These are phyloP conservation scores for Ustilago trichophora DNA, from an alignment of 1,284 basidiomycete species.

Conservation along the genomic window DNA sequence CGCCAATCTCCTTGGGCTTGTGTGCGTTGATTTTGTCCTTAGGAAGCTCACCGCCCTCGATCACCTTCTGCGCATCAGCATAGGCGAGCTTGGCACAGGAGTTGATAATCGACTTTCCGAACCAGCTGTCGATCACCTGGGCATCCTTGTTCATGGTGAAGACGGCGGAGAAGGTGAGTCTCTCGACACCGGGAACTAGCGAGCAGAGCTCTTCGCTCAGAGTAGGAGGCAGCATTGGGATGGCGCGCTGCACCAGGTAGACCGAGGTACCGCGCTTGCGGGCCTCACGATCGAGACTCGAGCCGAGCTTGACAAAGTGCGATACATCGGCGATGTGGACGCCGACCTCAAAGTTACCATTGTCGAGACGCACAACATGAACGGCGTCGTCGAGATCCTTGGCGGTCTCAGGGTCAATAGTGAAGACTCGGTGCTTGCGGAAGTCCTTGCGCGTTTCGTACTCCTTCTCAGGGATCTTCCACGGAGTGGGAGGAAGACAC, in stretches of 20 bases:
- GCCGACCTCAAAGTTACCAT: conserved; percentile 88
- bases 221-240: conserved; percentile 93
- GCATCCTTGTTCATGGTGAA: conserved; percentile 88
- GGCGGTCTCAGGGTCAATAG: conserved; percentile 87
- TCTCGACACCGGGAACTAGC: conserved; percentile 83
- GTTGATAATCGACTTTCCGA: conserved; percentile 90
- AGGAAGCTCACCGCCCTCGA: conserved; percentile 76
- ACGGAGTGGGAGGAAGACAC: conserved; percentile 91
- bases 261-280: conserved; percentile 96
- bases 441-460: conserved; percentile 86
- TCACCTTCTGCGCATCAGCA: conserved; percentile 79
- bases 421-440: conserved; percentile 84
- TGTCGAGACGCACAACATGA: conserved; percentile 85
- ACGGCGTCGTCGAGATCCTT: conserved; percentile 95
- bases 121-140: conserved; percentile 85
- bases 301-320: conserved; percentile 92
- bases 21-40: conserved; percentile 67
- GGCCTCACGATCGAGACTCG: conserved; percentile 94
- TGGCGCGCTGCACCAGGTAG: conserved; percentile 91
- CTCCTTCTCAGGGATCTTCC: conserved; percentile 93
- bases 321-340: conserved; percentile 96
- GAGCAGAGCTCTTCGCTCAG: conserved; percentile 92
- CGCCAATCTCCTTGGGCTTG: conserved; percentile 72
- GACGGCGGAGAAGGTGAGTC: conserved; percentile 77
- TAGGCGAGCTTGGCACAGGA: conserved; percentile 88